Conservation (phyloP, 768 basidiomycete genomes). For the Mycena galopus region DNA sequence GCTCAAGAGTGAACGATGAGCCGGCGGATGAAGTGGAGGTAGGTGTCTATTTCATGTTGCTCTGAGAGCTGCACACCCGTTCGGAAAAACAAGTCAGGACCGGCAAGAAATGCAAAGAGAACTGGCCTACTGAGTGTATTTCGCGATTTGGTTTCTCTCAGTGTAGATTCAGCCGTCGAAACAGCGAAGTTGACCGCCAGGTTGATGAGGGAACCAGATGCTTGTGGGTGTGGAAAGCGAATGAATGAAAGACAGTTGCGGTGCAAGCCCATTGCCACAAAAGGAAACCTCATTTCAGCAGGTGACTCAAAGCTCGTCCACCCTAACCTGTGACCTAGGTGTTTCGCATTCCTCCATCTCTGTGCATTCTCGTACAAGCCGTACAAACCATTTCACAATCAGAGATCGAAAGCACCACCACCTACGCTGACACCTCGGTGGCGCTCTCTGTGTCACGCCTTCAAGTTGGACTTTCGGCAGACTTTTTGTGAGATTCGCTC, state of each 20-base stretch:
- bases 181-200: too few relatives aligned
- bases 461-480: constrained; percentile 81
- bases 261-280: too few relatives aligned
- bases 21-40: constrained; percentile 96
- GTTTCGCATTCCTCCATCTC: constrained; percentile 80
- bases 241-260: too few relatives aligned
- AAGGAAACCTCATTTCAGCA: too few relatives aligned
- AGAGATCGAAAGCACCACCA: constrained; percentile 45
- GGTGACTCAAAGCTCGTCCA: too few relatives aligned
- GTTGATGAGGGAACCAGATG: too few relatives aligned
- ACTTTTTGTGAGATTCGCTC: constrained; percentile 72
- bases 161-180: too few relatives aligned
- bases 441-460: constrained; percentile 70
- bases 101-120: constrained; percentile 24
- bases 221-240: too few relatives aligned
- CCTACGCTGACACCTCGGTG: constrained; percentile 64
- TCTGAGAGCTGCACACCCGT: constrained; percentile 82
- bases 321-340: constrained; percentile 47
- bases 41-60: constrained; percentile 96
- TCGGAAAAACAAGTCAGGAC: constrained; percentile 31
- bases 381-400: constrained; percentile 57
- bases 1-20: constrained; percentile 91
- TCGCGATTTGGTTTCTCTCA: constrained; percentile 92
- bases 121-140: constrained; percentile 89
- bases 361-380: constrained; percentile 79